These are phyloP conservation scores for Candida qinlingensis DNA, from an alignment of 805 yeast species.

Conservation along the genomic window DNA sequence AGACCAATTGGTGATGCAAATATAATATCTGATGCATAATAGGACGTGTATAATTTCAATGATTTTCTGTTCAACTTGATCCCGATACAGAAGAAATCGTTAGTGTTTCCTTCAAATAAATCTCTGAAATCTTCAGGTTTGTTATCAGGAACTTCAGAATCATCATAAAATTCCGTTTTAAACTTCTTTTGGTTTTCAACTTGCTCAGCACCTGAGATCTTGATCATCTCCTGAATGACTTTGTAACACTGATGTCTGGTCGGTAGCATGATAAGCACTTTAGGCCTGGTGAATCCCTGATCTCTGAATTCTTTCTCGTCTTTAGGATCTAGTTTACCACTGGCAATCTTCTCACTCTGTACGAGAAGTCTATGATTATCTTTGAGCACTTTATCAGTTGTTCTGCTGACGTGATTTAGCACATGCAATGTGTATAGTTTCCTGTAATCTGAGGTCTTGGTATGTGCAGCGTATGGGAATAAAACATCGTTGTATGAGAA, in stretches of 20 bases:
- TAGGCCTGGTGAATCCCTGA: constrained; percentile 95
- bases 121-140: constrained; percentile 84
- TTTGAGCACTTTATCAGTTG: constrained; percentile 78
- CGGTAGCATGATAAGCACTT: constrained; percentile 76
- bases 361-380: constrained; percentile 56
- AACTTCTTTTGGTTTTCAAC: constrained; percentile 80
- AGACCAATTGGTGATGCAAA: constrained; percentile 91
- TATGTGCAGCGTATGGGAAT: constrained; percentile 47
- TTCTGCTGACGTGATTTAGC: constrained; percentile 78
- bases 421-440: constrained; percentile 65
- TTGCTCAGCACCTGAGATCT: constrained; percentile 62
- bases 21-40: constrained; percentile 79
- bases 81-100: constrained; percentile 91
- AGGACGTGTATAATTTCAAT: constrained; percentile 75
- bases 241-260: constrained; percentile 75
- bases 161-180: constrained; percentile 58
- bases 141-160: constrained; percentile 35
- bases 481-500: constrained; percentile 69
- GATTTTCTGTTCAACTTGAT: constrained; percentile 85
- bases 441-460: constrained; percentile 49
- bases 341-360: constrained; percentile 36
- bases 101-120: constrained; percentile 81
- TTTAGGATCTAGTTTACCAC: constrained; percentile 30
- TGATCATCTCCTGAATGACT: constrained; percentile 56
- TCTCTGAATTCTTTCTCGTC: constrained; percentile 67